These are phyloP conservation scores for Hirschfeldia incana DNA, from an alignment of 345 rosid genomes.

Conservation along the genomic window DNA sequence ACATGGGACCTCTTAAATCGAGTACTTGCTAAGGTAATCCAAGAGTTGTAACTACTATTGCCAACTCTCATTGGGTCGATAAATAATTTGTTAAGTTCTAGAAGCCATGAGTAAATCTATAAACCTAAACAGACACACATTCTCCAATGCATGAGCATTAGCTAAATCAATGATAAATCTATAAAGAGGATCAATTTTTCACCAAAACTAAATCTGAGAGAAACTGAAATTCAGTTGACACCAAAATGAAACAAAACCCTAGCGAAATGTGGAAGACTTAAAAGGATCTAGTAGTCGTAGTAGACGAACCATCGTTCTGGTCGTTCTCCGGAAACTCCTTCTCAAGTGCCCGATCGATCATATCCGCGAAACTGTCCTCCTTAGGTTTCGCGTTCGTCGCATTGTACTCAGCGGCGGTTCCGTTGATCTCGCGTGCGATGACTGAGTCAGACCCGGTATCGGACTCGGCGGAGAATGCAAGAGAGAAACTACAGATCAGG, in stretches of 20 bases:
- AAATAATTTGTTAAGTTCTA: constrained; percentile 15
- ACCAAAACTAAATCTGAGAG: background rate
- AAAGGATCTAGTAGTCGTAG: constrained; percentile 43
- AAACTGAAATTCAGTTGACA: constrained; percentile 10
- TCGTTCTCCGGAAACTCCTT: constrained; percentile 90
- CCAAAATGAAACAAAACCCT: constrained; percentile 35
- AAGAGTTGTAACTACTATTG: background rate
- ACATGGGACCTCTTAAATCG: too few species aligned
- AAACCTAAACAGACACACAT: constrained; percentile 12
- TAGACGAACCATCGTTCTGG: constrained; percentile 67
- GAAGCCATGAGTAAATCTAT: constrained; percentile 14
- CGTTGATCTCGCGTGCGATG: constrained; percentile 41
- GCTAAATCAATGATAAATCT: constrained; percentile 24
- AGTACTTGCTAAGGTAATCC: background rate
- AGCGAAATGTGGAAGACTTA: constrained; percentile 23
- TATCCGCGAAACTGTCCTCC: constrained; percentile 78
- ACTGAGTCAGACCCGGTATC: constrained; percentile 36
- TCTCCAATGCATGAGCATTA: background rate
- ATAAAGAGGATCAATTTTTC: constrained; percentile 6
- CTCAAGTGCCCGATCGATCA: constrained; percentile 86
- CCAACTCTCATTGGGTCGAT: background rate
- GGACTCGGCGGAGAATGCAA: constrained; percentile 42
- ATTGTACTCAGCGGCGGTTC: constrained; percentile 42
- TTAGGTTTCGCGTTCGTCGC: constrained; percentile 51
- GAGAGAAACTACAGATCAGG: constrained; percentile 44